Evolutionary conservation across 2,329 filamentous ascomycete species (phyloP).

Genomic region (Catunica adiposa): DNA sequence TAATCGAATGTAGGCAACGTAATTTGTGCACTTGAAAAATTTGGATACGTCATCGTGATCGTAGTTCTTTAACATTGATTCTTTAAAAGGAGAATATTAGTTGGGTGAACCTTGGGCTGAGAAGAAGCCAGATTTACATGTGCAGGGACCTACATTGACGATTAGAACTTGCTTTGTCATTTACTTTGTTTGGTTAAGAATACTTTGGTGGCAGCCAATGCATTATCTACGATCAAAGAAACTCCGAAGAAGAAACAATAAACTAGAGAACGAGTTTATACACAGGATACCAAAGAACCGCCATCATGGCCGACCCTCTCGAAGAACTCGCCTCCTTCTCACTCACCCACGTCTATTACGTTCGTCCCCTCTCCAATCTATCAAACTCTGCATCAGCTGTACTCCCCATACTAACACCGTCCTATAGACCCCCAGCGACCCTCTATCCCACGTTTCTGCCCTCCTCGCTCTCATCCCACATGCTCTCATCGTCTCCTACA

Average conservation of each 20-base stretch:
- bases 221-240: no score
- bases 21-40: no score
- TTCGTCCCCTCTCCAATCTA: constrained; percentile 29
- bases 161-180: not conserved
- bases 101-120: not conserved
- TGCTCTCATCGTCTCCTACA: constrained; percentile 77
- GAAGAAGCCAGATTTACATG: not conserved
- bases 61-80: no score
- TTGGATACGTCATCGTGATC: no score
- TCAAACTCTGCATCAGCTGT: not conserved
- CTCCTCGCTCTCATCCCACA: constrained; percentile 91
- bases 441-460: constrained; percentile 71
- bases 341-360: constrained; percentile 91
- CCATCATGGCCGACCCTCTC: not conserved
- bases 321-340: constrained; percentile 69
- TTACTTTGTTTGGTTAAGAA: no score
- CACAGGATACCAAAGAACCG: no score
- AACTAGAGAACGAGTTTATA: no score
- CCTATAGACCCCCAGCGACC: constrained; percentile 67
- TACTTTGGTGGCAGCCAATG: no score
- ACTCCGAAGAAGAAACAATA: no score
- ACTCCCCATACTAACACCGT: not conserved
- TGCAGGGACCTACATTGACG: not conserved
- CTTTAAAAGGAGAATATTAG: not conserved
- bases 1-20: no score